Evolutionary conservation across 768 basidiomycete genomes (phyloP).

Genomic region (Lactifluus piperatus): DNA sequence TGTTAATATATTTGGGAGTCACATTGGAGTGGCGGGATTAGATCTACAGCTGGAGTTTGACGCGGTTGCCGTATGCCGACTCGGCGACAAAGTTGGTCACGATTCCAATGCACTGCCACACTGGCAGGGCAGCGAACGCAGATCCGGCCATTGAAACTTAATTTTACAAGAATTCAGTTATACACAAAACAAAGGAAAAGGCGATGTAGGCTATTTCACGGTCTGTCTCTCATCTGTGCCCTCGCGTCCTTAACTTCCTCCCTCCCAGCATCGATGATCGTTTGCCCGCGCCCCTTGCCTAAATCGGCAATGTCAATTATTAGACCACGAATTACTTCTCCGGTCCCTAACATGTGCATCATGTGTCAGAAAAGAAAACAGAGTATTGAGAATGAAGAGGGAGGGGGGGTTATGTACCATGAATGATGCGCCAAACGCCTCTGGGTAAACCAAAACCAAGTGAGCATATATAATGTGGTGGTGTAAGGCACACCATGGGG

Average conservation of each 20-base stretch:
- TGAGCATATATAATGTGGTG: neutral
- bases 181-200: too few relatives aligned
- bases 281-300: conserved; percentile 5
- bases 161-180: too few relatives aligned
- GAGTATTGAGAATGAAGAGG: too few relatives aligned
- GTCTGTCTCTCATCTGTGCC: too few relatives aligned
- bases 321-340: conserved; percentile 9
- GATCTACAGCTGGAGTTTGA: neutral
- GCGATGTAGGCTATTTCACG: neutral
- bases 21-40: neutral
- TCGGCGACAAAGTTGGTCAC: too few relatives aligned
- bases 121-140: too few relatives aligned
- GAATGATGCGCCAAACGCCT: neutral
- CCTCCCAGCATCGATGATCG: neutral
- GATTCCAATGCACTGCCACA: too few relatives aligned
- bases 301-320: conserved; percentile 8
- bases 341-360: neutral
- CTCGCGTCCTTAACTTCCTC: conserved; percentile 4
- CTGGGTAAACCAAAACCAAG: neutral
- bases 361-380: neutral
- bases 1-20: too few relatives aligned
- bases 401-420: neutral
- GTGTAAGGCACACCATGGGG: neutral
- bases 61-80: too few relatives aligned
- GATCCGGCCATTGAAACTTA: too few relatives aligned